phyloP scores from a whole-genome alignment of 2,329 filamentous ascomycete species.

The Colletotrichum sojae region DNA sequence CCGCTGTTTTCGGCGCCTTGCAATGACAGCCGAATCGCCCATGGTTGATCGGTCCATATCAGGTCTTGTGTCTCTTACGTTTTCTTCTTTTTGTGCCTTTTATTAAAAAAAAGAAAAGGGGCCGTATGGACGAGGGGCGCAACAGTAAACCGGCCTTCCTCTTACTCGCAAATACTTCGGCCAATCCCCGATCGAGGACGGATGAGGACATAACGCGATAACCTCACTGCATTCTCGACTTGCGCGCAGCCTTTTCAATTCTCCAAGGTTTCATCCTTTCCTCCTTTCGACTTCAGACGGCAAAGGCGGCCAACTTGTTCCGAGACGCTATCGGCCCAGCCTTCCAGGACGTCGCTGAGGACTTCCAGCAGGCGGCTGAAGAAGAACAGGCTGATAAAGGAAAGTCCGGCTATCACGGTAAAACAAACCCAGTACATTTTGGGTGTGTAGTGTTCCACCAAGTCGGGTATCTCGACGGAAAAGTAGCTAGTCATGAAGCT shows the following conservation, averaged over 20 bases:
- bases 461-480: constrained; percentile 73
- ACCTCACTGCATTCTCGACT: too few species aligned
- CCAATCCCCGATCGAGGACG: too few species aligned
- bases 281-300: not conserved
- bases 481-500: constrained; percentile 83
- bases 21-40: constrained; percentile 18
- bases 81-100: too few species aligned
- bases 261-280: constrained; percentile 20
- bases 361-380: constrained; percentile 62
- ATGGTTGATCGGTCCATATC: not conserved
- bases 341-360: constrained; percentile 60
- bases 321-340: constrained; percentile 44
- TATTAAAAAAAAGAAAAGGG: too few species aligned
- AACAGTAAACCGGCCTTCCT: too few species aligned
- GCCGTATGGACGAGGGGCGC: too few species aligned
- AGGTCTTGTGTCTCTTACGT: too few species aligned
- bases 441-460: constrained; percentile 70
- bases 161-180: too few species aligned
- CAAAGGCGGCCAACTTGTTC: not conserved
- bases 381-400: constrained; percentile 71
- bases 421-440: constrained; percentile 79
- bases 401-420: constrained; percentile 72
- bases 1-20: constrained; percentile 34
- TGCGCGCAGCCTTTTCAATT: not conserved
- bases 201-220: too few species aligned